Conservation (phyloP, 768 basidiomycete species). For the Suillus variegatus region DNA sequence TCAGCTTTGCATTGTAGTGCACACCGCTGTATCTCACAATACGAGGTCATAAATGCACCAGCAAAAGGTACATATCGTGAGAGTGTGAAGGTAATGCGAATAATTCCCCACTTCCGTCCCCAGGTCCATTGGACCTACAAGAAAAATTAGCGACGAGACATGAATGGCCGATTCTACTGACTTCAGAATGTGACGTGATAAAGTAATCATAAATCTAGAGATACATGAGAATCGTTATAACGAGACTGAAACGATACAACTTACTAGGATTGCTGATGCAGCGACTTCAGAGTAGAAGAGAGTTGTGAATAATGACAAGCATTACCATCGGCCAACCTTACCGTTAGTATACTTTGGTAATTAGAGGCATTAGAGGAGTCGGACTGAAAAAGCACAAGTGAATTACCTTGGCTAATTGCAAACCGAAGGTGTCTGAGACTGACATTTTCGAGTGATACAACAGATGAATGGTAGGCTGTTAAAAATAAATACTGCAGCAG, state of each 20-base stretch:
- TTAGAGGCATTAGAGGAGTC: background rate
- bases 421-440: background rate
- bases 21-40: background rate
- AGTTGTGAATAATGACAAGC: background rate
- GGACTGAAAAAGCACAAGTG: background rate
- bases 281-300: background rate
- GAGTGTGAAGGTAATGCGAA: background rate
- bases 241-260: background rate
- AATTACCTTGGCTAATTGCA: background rate
- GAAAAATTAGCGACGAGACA: background rate
- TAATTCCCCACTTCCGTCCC: constrained; percentile 9
- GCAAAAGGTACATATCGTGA: constrained; percentile 10
- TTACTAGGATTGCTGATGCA: background rate
- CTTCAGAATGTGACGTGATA: background rate
- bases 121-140: constrained; percentile 19
- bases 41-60: constrained; percentile 8
- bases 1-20: background rate
- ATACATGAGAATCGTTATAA: background rate
- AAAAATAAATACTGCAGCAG: background rate
- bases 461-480: background rate
- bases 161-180: background rate
- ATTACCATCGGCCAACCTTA: background rate
- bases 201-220: background rate
- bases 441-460: background rate
- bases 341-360: background rate